phyloP scores from a whole-genome alignment of 768 basidiomycete genomes.

The Russula vinacea region DNA sequence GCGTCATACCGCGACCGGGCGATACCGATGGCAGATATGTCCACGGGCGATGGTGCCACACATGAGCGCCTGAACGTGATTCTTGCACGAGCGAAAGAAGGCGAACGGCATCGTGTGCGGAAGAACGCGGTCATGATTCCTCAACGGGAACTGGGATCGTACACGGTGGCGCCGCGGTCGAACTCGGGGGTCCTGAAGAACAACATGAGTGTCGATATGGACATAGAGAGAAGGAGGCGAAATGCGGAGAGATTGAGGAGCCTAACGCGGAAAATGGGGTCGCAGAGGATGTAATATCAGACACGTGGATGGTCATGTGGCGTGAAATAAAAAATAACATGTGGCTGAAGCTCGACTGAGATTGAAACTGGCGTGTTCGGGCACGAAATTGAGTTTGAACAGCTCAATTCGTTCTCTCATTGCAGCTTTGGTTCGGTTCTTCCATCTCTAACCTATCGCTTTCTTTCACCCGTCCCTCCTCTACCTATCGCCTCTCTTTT shows the following conservation, averaged over 20 bases:
- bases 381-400: slow-evolving; percentile 27
- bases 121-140: slow-evolving; percentile 86
- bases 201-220: slow-evolving; percentile 64
- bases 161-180: slow-evolving; percentile 70
- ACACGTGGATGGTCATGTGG: slow-evolving; percentile 12
- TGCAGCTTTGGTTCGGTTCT: slow-evolving; percentile 13
- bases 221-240: slow-evolving; percentile 68
- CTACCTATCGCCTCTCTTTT: slow-evolving; percentile 38
- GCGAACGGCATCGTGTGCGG: slow-evolving; percentile 64
- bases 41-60: slow-evolving; percentile 37
- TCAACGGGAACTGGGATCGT: slow-evolving; percentile 67
- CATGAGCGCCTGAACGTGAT: slow-evolving; percentile 66
- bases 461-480: slow-evolving; percentile 44
- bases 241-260: slow-evolving; percentile 70
- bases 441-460: slow-evolving; percentile 28
- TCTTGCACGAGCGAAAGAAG: slow-evolving; percentile 60
- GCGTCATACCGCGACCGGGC: slow-evolving; percentile 76
- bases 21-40: slow-evolving; percentile 54
- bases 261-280: slow-evolving; percentile 49
- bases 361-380: slow-evolving; percentile 22
- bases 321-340: background rate
- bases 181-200: slow-evolving; percentile 51
- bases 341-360: slow-evolving; percentile 21
- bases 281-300: slow-evolving; percentile 15
- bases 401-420: background rate